Evolutionary conservation across 495 filamentous ascomycete species (phyloP).

Genomic region (Physcia stellaris): DNA sequence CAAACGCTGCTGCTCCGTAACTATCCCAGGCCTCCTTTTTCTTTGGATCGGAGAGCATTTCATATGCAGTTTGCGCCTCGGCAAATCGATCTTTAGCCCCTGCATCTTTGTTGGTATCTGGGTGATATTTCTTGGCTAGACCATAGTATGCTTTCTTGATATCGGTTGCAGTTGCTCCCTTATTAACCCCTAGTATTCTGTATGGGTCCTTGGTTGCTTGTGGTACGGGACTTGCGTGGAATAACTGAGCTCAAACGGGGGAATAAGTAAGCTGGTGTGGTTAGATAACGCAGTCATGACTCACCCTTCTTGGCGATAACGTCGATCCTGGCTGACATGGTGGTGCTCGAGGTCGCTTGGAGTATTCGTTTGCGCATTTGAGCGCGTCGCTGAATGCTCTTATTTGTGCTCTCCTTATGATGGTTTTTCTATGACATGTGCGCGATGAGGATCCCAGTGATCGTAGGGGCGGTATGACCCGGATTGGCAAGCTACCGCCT

Average conservation of each 20-base stretch:
- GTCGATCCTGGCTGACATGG: not conserved
- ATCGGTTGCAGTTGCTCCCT: conserved; percentile 63
- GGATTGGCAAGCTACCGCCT: too few species aligned
- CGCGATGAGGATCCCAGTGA: too few species aligned
- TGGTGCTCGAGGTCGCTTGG: not conserved
- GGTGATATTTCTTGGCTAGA: conserved; percentile 95
- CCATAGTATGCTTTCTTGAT: conserved; percentile 99
- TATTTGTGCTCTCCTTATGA: not conserved
- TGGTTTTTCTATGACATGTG: too few species aligned
- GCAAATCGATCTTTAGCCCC: conserved; percentile 85
- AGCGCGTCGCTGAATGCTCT: not conserved
- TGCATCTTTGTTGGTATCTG: conserved; percentile 92
- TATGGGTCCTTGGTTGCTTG: conserved; percentile 72
- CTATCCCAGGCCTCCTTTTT: conserved; percentile 86
- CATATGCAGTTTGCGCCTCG: conserved; percentile 84
- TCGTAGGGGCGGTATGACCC: too few species aligned
- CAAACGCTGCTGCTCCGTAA: conserved; percentile 79
- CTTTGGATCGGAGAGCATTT: conserved; percentile 77
- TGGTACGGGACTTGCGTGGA: conserved; percentile 56
- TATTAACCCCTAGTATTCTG: conserved; percentile 67
- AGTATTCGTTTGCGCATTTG: not conserved
- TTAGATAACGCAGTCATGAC: not conserved
- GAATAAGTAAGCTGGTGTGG: not conserved
- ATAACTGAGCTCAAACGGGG: conserved; percentile 39
- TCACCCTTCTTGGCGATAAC: not conserved